Percentiles rank a stretch among this genome's conserved stretches.
These are phyloP conservation scores for Tuber microsphaerosporum DNA, from an alignment of 495 filamentous ascomycete genomes.

Conservation along the genomic window DNA sequence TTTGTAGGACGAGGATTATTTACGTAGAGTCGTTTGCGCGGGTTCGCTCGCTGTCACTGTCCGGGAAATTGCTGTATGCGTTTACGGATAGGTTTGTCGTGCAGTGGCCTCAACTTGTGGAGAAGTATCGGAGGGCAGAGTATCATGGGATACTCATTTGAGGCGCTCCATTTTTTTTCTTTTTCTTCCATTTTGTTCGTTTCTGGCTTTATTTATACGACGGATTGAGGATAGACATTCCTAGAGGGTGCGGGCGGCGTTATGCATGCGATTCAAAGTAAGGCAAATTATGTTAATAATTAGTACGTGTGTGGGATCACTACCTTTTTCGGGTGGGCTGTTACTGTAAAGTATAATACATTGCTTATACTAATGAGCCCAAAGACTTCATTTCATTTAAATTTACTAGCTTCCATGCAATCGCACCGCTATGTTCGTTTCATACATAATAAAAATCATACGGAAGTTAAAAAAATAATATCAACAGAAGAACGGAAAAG, in stretches of 20 bases:
- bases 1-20: conserved; percentile 58
- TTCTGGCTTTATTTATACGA: not conserved
- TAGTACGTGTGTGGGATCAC: not conserved
- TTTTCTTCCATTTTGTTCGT: not conserved
- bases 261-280: not conserved
- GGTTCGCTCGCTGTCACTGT: conserved; percentile 68
- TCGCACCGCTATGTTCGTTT: not conserved
- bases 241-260: not conserved
- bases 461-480: not conserved
- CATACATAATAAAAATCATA: not conserved
- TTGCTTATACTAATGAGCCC: not conserved
- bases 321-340: not conserved
- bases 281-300: not conserved
- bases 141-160: conserved; percentile 39
- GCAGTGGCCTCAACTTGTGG: conserved; percentile 53
- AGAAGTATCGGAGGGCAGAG: conserved; percentile 32
- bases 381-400: not conserved
- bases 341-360: not conserved
- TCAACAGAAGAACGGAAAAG: not conserved
- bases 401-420: not conserved
- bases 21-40: conserved; percentile 92
- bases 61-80: conserved; percentile 61
- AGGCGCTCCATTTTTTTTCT: not conserved
- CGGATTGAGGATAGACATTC: not conserved
- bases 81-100: conserved; percentile 64